Evolutionary conservation across 116 monocot genomes (phyloP).

Genomic region (Phalaenopsis hybrid): DNA sequence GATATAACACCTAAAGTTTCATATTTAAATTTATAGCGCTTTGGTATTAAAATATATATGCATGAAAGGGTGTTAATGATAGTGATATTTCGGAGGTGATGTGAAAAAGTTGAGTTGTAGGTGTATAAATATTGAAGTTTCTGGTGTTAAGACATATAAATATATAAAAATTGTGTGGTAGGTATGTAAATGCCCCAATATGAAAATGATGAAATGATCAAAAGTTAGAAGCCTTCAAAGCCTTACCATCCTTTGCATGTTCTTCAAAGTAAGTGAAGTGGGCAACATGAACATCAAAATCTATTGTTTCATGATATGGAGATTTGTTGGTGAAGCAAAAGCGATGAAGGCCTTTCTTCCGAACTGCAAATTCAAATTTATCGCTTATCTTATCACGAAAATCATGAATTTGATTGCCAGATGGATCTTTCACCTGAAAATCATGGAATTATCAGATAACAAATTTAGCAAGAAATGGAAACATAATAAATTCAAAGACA

Average conservation of each 20-base stretch:
- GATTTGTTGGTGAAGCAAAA: slow-evolving; percentile 98
- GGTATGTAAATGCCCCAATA: too few species aligned
- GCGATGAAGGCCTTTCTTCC: slow-evolving; percentile 73
- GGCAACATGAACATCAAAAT: slow-evolving; percentile 83
- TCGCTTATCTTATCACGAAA: slow-evolving; percentile 73
- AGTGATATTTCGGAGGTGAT: too few species aligned
- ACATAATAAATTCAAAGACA: background rate
- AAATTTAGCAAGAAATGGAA: too few species aligned
- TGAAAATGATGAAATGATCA: background rate
- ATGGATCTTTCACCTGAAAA: slow-evolving; percentile 72
- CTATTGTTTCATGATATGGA: slow-evolving; percentile 92
- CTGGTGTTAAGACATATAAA: too few species aligned
- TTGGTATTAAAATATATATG: too few species aligned
- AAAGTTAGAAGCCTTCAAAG: background rate
- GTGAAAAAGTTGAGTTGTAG: too few species aligned
- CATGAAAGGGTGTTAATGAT: too few species aligned
- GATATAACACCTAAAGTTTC: too few species aligned
- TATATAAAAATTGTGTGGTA: too few species aligned
- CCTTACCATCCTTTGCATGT: slow-evolving; percentile 96
- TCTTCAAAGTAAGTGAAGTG: slow-evolving; percentile 81
- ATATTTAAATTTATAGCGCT: too few species aligned
- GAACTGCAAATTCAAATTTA: slow-evolving; percentile 84
- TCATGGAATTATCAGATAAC: slow-evolving; percentile 5
- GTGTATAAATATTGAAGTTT: too few species aligned
- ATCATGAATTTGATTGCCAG: slow-evolving; percentile 84